These are phyloP conservation scores for Blastobotrys arbuscula DNA, from an alignment of 1,139 yeast genomes.

Conservation along the genomic window DNA sequence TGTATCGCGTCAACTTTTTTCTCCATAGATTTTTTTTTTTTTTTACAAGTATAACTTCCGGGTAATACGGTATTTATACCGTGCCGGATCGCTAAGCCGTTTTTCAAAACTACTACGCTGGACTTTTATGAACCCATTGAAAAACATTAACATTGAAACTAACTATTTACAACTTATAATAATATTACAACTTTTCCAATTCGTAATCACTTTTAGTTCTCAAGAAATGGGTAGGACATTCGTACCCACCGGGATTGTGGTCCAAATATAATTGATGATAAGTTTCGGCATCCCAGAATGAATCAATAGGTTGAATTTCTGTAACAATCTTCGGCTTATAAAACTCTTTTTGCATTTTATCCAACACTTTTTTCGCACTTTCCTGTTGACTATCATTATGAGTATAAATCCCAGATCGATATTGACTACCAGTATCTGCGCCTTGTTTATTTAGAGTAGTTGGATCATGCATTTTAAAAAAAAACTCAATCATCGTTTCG, in stretches of 20 bases:
- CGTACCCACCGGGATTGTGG: conserved; percentile 78
- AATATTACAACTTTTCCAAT: background rate
- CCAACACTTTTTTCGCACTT: conserved; percentile 39
- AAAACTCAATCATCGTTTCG: conserved; percentile 68
- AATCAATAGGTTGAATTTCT: conserved; percentile 58
- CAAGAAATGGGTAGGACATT: conserved; percentile 80
- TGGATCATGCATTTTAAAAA: conserved; percentile 88
- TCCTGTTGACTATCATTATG: conserved; percentile 47
- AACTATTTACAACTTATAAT: too few relatives aligned
- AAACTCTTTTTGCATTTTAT: conserved; percentile 51
- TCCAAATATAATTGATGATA: conserved; percentile 81
- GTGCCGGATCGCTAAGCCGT: too few relatives aligned
- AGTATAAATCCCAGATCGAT: conserved; percentile 73
- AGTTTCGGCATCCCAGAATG: conserved; percentile 88
- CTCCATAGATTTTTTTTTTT: too few relatives aligned
- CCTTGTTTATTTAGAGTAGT: conserved; percentile 61
- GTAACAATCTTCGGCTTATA: conserved; percentile 56
- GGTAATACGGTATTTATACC: too few relatives aligned
- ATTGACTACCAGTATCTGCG: conserved; percentile 77
- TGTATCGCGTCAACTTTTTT: too few relatives aligned
- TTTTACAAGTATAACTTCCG: too few relatives aligned
- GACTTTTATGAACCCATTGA: too few relatives aligned
- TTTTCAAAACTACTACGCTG: too few relatives aligned
- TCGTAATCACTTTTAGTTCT: conserved; percentile 38
- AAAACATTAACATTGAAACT: too few relatives aligned